phyloP scores from a whole-genome alignment of 2,329 filamentous ascomycete genomes.

The Phoma sp. region DNA sequence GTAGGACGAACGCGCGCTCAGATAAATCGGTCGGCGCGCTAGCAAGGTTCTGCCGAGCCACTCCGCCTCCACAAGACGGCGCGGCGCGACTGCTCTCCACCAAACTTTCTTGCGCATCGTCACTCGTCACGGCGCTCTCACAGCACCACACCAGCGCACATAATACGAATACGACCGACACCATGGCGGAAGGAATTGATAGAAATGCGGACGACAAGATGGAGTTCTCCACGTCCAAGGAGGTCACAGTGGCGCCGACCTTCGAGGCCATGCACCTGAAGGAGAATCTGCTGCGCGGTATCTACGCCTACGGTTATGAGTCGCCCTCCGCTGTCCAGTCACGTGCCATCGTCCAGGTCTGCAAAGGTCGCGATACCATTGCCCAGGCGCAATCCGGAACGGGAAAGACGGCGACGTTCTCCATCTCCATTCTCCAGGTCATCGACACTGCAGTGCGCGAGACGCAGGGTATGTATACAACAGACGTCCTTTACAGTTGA shows the following conservation, averaged over 20 bases:
- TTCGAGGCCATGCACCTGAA: conserved; percentile 82
- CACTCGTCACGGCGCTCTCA: conserved; percentile 15
- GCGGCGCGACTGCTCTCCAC: conserved; percentile 20
- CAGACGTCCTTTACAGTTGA: background rate
- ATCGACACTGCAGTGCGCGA: conserved; percentile 93
- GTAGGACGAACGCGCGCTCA: conserved; percentile 21
- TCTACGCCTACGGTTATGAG: conserved; percentile 98
- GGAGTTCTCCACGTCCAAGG: conserved; percentile 98
- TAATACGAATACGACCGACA: conserved; percentile 41
- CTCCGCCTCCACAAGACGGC: conserved; percentile 20
- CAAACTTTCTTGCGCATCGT: conserved; percentile 36
- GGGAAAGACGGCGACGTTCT: conserved; percentile 95
- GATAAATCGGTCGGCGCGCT: conserved; percentile 27
- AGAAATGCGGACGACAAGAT: conserved; percentile 94
- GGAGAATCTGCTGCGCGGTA: conserved; percentile 93
- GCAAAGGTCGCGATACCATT: conserved; percentile 98
- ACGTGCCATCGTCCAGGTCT: conserved; percentile 97
- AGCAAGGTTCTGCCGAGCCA: conserved; percentile 22
- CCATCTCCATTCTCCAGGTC: conserved; percentile 93
- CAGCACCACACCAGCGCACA: conserved; percentile 1
- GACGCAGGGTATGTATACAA: conserved; percentile 68
- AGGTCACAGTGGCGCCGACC: conserved; percentile 92
- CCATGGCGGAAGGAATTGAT: conserved; percentile 92
- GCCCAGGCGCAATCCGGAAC: conserved; percentile 97
- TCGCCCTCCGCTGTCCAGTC: conserved; percentile 98